These are phyloP conservation scores for Hericium erinaceus DNA, from an alignment of 768 basidiomycete species.

Conservation along the genomic window DNA sequence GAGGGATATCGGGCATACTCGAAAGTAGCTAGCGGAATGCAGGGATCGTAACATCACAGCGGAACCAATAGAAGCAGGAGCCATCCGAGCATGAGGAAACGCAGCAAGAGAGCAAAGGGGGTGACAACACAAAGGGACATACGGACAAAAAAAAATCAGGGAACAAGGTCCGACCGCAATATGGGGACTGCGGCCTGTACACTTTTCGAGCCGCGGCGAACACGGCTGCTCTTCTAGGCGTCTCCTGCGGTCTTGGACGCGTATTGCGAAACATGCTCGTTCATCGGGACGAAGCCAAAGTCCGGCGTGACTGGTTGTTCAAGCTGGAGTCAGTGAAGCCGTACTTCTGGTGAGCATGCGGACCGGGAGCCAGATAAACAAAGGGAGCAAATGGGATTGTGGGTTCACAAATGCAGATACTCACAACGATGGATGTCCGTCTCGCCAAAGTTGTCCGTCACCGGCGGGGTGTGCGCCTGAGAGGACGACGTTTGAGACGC, in stretches of 20 bases:
- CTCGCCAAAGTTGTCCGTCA: slow-evolving; percentile 53
- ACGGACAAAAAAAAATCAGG: background rate
- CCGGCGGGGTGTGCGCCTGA: slow-evolving; percentile 75
- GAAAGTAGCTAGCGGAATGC: background rate
- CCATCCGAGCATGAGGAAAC: background rate
- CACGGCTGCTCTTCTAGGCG: background rate
- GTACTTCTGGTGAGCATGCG: background rate
- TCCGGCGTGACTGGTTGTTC: slow-evolving; percentile 68
- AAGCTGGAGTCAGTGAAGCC: slow-evolving; percentile 24
- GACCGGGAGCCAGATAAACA: slow-evolving; percentile 6
- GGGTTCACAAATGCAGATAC: slow-evolving; percentile 23
- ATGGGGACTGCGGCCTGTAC: too few relatives aligned
- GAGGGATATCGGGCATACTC: too few relatives aligned
- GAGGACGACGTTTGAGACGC: slow-evolving; percentile 71
- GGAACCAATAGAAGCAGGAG: background rate
- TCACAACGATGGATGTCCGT: slow-evolving; percentile 80
- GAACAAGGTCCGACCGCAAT: too few relatives aligned
- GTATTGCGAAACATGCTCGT: slow-evolving; percentile 40
- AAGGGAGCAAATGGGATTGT: background rate
- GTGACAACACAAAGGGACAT: background rate
- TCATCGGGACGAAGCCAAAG: slow-evolving; percentile 79
- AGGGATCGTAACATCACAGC: background rate
- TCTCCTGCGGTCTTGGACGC: background rate
- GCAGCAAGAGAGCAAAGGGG: background rate
- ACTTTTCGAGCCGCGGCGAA: background rate